Evolutionary conservation across 805 yeast species (phyloP).

Genomic region (Sugiyamaella mastotermitis): DNA sequence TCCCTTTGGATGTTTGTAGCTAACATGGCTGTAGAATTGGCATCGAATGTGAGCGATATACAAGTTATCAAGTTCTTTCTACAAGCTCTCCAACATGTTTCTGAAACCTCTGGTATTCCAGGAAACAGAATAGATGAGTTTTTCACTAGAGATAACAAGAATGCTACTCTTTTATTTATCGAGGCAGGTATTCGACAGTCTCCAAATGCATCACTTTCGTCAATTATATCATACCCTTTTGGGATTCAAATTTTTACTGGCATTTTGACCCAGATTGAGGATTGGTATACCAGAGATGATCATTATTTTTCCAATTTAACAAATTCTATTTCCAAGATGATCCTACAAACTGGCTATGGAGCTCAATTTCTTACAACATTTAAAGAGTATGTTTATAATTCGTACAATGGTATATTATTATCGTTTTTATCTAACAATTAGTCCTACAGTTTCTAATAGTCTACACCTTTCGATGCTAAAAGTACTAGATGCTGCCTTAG

Average conservation of each 20-base stretch:
- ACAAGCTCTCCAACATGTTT: not conserved
- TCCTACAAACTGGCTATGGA: slow-evolving; percentile 3
- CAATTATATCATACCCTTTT: too few relatives aligned
- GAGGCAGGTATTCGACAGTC: not conserved
- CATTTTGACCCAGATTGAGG: slow-evolving; percentile 1
- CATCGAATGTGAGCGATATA: not conserved
- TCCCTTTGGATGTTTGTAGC: slow-evolving; percentile 10
- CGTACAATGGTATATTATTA: too few relatives aligned
- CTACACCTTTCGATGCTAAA: slow-evolving; percentile 15
- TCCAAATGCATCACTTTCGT: not conserved
- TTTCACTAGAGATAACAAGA: not conserved
- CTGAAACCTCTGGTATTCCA: not conserved
- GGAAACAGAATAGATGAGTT: not conserved
- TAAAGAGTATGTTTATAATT: slow-evolving; percentile 1
- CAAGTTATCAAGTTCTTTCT: not conserved
- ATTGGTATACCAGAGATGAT: slow-evolving; percentile 14
- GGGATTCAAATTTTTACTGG: slow-evolving; percentile 2
- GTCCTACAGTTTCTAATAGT: slow-evolving; percentile 2
- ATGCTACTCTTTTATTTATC: not conserved
- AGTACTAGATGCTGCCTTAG: slow-evolving; percentile 16
- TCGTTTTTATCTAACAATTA: too few relatives aligned
- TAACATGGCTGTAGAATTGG: slow-evolving; percentile 9
- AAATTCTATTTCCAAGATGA: not conserved
- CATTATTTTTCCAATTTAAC: not conserved
- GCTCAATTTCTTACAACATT: slow-evolving; percentile 1